phyloP scores from a whole-genome alignment of 1,284 basidiomycete genomes.

The Cryptococcus hybrid region DNA sequence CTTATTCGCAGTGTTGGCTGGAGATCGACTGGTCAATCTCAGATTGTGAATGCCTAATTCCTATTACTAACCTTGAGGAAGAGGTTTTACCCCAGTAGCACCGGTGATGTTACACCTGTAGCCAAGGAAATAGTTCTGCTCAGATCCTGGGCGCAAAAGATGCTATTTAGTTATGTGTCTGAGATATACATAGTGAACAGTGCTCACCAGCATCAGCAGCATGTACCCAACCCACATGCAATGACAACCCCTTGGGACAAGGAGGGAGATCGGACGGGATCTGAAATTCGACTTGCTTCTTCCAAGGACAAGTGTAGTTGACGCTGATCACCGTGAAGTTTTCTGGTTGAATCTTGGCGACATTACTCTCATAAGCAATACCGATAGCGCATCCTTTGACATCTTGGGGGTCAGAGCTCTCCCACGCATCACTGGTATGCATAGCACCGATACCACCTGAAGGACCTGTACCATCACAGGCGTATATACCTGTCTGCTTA shows the following conservation, averaged over 20 bases:
- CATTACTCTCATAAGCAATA: constrained; percentile 37
- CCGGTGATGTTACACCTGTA: constrained; percentile 45
- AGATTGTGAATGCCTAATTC: not conserved
- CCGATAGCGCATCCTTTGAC: constrained; percentile 39
- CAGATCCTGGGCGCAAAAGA: not conserved
- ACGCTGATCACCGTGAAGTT: constrained; percentile 38
- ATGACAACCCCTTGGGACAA: constrained; percentile 43
- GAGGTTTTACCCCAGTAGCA: constrained; percentile 26
- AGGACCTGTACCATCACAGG: constrained; percentile 26
- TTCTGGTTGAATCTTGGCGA: constrained; percentile 30
- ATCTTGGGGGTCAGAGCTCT: constrained; percentile 27
- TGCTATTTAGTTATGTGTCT: no score
- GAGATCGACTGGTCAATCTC: not conserved
- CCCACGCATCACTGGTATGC: constrained; percentile 38
- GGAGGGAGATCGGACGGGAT: constrained; percentile 41
- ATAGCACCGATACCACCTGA: constrained; percentile 36
- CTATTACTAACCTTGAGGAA: constrained; percentile 32
- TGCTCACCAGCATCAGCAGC: constrained; percentile 24
- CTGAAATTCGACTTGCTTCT: constrained; percentile 38
- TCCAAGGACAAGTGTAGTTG: constrained; percentile 40
- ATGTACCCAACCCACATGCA: constrained; percentile 44
- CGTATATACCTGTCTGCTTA: constrained; percentile 27
- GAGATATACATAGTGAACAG: no score
- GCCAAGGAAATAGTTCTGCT: constrained; percentile 39
- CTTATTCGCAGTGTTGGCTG: constrained; percentile 39